Evolutionary conservation across 2,329 filamentous ascomycete species (phyloP).

Genomic region (Ophiostoma tasmaniense): DNA sequence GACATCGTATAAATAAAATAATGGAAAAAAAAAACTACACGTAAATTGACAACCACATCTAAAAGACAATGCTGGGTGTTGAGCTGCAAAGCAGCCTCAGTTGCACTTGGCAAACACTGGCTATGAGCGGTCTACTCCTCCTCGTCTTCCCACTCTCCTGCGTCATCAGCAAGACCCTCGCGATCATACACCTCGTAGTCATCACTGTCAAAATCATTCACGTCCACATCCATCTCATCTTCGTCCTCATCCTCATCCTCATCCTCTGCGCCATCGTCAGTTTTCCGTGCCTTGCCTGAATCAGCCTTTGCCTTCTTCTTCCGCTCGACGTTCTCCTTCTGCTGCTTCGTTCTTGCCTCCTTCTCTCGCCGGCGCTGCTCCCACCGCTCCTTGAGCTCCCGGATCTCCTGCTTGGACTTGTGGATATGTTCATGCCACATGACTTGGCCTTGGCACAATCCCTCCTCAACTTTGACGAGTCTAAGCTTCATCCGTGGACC

Average conservation of each 20-base stretch:
- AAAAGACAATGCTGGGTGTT: not conserved
- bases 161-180: slow-evolving; percentile 42
- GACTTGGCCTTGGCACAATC: slow-evolving; percentile 76
- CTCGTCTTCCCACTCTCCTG: slow-evolving; percentile 46
- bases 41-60: not conserved
- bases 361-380: slow-evolving; percentile 70
- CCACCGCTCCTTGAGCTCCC: slow-evolving; percentile 75
- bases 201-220: slow-evolving; percentile 34
- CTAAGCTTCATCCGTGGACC: slow-evolving; percentile 83
- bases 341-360: slow-evolving; percentile 69
- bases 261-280: slow-evolving; percentile 33
- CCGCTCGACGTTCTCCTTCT: slow-evolving; percentile 86
- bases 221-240: slow-evolving; percentile 31
- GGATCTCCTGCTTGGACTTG: slow-evolving; percentile 71
- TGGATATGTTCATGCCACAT: slow-evolving; percentile 97
- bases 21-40: not conserved
- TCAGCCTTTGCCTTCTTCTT: slow-evolving; percentile 52
- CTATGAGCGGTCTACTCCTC: slow-evolving; percentile 26
- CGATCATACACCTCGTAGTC: slow-evolving; percentile 44
- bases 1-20: not conserved
- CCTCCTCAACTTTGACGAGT: slow-evolving; percentile 93
- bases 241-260: slow-evolving; percentile 31
- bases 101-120: not conserved
- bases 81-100: not conserved
- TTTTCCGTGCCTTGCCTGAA: slow-evolving; percentile 28